phyloP scores from a whole-genome alignment of 371 early-diverging fungal species.

The Batrachochytrium dendrobatidis region DNA sequence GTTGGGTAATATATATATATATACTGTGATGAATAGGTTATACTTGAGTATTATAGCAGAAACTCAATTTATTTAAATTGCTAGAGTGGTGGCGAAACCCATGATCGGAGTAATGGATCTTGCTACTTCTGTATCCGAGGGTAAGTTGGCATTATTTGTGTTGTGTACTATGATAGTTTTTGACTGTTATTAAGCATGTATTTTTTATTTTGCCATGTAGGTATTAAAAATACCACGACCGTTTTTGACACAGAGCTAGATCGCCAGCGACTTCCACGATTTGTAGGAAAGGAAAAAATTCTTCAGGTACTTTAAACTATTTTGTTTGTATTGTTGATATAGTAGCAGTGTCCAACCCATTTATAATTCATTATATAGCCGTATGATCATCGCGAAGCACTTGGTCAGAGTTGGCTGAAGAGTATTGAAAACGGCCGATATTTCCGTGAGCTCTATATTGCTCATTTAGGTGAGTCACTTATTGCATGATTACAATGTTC shows the following conservation, averaged over 20 bases:
- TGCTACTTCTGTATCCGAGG: conserved; percentile 82
- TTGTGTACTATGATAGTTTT: background rate
- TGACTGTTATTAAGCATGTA: background rate
- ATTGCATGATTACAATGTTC: too few relatives aligned
- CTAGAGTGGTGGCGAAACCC: conserved; percentile 82
- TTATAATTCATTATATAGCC: too few relatives aligned
- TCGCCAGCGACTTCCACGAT: conserved; percentile 82
- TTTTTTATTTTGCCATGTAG: conserved; percentile 25
- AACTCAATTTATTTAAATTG: background rate
- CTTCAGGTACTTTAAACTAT: conserved; percentile 35
- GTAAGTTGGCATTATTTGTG: conserved; percentile 1
- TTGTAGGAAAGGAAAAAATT: conserved; percentile 77
- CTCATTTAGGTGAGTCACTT: conserved; percentile 67
- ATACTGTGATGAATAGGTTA: background rate
- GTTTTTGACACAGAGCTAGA: conserved; percentile 79
- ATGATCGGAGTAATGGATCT: conserved; percentile 89
- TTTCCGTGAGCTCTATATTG: conserved; percentile 78
- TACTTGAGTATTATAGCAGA: background rate
- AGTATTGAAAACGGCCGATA: conserved; percentile 73
- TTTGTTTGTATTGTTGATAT: background rate
- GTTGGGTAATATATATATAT: conserved; percentile 60
- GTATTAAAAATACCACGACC: conserved; percentile 93
- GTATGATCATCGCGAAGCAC: conserved; percentile 74
- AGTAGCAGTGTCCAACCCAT: background rate
- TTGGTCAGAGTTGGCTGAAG: conserved; percentile 83